phyloP scores from a whole-genome alignment of 1,284 basidiomycete genomes.

The Cystobasidium slooffiae region DNA sequence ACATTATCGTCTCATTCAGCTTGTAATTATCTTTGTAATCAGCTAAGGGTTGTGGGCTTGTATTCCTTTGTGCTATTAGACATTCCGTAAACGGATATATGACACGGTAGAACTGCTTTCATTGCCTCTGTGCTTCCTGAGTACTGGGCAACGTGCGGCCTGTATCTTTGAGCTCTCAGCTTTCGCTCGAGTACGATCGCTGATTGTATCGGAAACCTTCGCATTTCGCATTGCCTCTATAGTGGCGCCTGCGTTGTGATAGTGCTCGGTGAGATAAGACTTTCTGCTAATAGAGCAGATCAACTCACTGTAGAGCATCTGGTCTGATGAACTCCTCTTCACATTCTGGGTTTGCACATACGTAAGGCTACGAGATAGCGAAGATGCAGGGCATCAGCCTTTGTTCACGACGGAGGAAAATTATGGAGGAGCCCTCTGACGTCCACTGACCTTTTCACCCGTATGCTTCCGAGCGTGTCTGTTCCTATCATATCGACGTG shows the following conservation, averaged over 20 bases:
- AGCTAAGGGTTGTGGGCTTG: too few relatives aligned
- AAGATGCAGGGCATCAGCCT: not conserved
- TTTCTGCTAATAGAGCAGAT: not conserved
- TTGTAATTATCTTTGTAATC: too few relatives aligned
- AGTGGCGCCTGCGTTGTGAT: conserved; percentile 25
- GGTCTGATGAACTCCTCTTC: conserved; percentile 16
- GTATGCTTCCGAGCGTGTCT: conserved; percentile 38
- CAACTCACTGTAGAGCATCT: conserved; percentile 39
- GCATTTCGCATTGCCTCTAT: conserved; percentile 16
- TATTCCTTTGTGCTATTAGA: too few relatives aligned
- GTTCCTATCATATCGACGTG: conserved; percentile 37
- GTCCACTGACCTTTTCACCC: conserved; percentile 31
- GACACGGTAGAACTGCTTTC: too few relatives aligned
- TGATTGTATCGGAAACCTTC: not conserved
- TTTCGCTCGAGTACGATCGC: too few relatives aligned
- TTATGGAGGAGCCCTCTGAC: not conserved
- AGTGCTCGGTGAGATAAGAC: not conserved
- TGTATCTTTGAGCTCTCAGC: too few relatives aligned
- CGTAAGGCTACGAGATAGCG: conserved; percentile 13
- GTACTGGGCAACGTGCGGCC: too few relatives aligned
- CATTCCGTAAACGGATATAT: too few relatives aligned
- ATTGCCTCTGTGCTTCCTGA: too few relatives aligned
- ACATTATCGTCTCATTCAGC: too few relatives aligned
- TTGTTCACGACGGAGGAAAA: not conserved
- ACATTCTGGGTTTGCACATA: conserved; percentile 34